A percentile compares a stretch with the other conserved stretches of the same genome.
Conservation (phyloP, 2,329 filamentous ascomycete genomes). For the Pseudocercospora pini-densiflorae region DNA sequence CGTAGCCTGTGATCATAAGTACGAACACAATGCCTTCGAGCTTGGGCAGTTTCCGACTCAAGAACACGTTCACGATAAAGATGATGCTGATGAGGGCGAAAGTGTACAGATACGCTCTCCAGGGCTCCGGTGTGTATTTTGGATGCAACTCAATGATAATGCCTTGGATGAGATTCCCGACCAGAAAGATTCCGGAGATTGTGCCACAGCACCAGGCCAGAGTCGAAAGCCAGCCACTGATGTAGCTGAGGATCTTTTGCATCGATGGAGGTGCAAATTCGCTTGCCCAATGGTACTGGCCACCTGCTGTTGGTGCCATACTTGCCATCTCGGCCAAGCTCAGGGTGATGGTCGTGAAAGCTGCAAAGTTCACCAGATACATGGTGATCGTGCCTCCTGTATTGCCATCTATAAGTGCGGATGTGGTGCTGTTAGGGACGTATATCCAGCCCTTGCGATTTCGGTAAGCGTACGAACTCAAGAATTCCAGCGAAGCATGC, state of each 20-base stretch:
- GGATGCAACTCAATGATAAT: conserved; percentile 25
- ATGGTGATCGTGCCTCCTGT: conserved; percentile 5
- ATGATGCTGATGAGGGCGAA: conserved; percentile 48
- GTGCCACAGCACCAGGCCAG: conserved; percentile 22
- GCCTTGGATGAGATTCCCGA: conserved; percentile 16
- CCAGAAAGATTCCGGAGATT: conserved; percentile 14
- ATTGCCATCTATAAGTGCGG: background rate
- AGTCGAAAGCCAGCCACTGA: conserved; percentile 23
- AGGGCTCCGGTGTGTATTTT: conserved; percentile 13
- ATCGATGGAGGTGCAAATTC: conserved; percentile 12
- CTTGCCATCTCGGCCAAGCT: conserved; percentile 3
- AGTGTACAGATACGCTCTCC: conserved; percentile 56
- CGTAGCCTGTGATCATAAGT: conserved; percentile 58
- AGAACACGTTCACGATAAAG: conserved; percentile 51
- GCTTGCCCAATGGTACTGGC: background rate
- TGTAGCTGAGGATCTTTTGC: conserved; percentile 18
- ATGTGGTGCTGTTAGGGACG: background rate
- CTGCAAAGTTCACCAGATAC: conserved; percentile 2
- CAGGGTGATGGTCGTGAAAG: conserved; percentile 1
- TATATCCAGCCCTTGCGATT: background rate
- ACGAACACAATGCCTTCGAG: conserved; percentile 56
- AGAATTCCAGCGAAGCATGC: background rate
- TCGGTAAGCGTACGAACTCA: background rate
- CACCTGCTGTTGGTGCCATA: conserved; percentile 4
- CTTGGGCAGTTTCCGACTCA: conserved; percentile 50